Evolutionary conservation across 1,139 yeast genomes (phyloP).

Genomic region (Suhomyces maxii): DNA sequence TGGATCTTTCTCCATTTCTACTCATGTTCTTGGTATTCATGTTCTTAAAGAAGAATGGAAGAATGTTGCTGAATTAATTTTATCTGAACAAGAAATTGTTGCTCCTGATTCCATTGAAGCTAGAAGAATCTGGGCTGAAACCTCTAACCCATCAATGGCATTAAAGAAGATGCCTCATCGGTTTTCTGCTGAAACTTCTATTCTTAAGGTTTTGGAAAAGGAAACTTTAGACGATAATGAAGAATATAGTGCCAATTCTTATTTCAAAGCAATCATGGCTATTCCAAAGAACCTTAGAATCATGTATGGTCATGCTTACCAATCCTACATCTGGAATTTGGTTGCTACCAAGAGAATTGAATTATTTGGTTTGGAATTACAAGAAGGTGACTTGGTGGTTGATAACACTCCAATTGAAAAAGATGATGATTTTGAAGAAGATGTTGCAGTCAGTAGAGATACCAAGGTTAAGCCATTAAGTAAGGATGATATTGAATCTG

Average conservation of each 20-base stretch:
- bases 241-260: conserved; percentile 49
- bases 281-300: conserved; percentile 89
- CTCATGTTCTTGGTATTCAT: conserved; percentile 79
- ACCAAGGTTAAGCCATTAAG: conserved; percentile 71
- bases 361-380: conserved; percentile 65
- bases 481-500: conserved; percentile 63
- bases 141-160: conserved; percentile 65
- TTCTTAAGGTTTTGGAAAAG: conserved; percentile 59
- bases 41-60: conserved; percentile 76
- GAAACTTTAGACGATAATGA: conserved; percentile 47
- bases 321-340: conserved; percentile 90
- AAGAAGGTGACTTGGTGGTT: conserved; percentile 81
- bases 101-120: conserved; percentile 82
- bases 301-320: conserved; percentile 97
- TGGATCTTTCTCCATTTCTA: conserved; percentile 91
- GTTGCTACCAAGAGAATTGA: conserved; percentile 80
- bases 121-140: conserved; percentile 76
- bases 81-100: conserved; percentile 83
- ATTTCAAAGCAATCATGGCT: conserved; percentile 80
- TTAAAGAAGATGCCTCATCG: conserved; percentile 78
- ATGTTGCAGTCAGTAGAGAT: conserved; percentile 53
- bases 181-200: conserved; percentile 80
- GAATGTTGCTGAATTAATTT: conserved; percentile 70
- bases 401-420: conserved; percentile 33
- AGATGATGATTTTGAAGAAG: conserved; percentile 57